Conservation (phyloP, 352 stramenopile genomes). For the Phytophthora idaei region DNA sequence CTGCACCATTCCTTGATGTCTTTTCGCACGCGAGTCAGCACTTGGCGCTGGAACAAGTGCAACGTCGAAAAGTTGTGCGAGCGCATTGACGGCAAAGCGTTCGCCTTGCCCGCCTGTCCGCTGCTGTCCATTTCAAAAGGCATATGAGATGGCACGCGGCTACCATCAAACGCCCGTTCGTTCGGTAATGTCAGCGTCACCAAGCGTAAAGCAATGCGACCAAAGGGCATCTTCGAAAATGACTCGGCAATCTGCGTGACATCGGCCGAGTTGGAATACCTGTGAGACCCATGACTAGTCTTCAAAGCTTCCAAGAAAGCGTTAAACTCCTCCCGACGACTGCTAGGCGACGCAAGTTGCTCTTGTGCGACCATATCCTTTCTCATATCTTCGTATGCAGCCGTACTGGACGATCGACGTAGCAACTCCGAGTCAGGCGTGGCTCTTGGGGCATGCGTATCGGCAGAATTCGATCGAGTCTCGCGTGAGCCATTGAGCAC, state of each 20-base stretch:
- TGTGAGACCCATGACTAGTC: slow-evolving; percentile 11
- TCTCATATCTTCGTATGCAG: slow-evolving; percentile 56
- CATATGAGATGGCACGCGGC: slow-evolving; percentile 39
- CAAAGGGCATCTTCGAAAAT: slow-evolving; percentile 43
- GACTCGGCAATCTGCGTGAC: slow-evolving; percentile 62
- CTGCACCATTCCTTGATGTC: slow-evolving; percentile 89
- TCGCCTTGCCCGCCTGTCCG: slow-evolving; percentile 20
- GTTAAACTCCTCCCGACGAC: slow-evolving; percentile 42
- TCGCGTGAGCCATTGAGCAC: slow-evolving; percentile 48
- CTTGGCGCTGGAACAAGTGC: slow-evolving; percentile 77
- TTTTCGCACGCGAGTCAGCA: slow-evolving; percentile 65
- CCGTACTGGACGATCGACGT: slow-evolving; percentile 52
- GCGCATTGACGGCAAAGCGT: slow-evolving; percentile 32
- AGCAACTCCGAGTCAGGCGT: slow-evolving; percentile 25
- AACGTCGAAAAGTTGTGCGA: slow-evolving; percentile 62
- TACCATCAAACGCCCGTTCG: slow-evolving; percentile 61
- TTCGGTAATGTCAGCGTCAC: slow-evolving; percentile 83
- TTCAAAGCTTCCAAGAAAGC: slow-evolving; percentile 50
- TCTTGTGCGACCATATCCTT: slow-evolving; percentile 31
- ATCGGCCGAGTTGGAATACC: slow-evolving; percentile 25
- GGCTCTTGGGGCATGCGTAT: slow-evolving; percentile 14
- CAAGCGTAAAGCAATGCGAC: slow-evolving; percentile 70
- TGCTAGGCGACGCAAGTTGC: slow-evolving; percentile 28
- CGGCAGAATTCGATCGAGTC: slow-evolving; percentile 27
- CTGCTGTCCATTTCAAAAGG: slow-evolving; percentile 66